phyloP scores from a whole-genome alignment of 164 flowering plant species.

The Amborella trichopoda region DNA sequence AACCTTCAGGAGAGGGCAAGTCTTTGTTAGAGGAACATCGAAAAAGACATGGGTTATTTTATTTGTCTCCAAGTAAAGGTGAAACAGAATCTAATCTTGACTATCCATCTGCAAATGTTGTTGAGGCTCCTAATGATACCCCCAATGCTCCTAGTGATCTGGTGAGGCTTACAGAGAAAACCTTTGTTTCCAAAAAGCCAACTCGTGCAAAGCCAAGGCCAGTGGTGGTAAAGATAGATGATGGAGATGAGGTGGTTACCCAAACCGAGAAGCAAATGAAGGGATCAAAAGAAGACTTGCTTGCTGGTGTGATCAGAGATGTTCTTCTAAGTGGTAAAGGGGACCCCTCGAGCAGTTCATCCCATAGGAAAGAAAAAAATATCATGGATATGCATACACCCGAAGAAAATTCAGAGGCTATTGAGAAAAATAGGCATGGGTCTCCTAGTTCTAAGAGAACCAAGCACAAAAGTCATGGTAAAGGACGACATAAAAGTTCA shows the following conservation, averaged over 20 bases:
- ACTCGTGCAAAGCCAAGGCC: conserved; percentile 66
- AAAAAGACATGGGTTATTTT: conserved; percentile 78
- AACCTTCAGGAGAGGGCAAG: conserved; percentile 39
- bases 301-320: conserved; percentile 71
- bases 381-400: conserved; percentile 16
- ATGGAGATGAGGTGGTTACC: conserved; percentile 27
- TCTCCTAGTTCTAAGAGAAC: conserved; percentile 34
- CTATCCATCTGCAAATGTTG: conserved; percentile 77
- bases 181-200: conserved; percentile 41
- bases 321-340: conserved; percentile 45
- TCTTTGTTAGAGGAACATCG: conserved; percentile 75
- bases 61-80: conserved; percentile 64
- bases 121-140: conserved; percentile 10
- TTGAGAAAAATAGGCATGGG: conserved; percentile 17
- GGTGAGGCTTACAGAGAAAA: conserved; percentile 55
- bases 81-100: conserved; percentile 29
- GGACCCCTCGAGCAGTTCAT: conserved; percentile 1
- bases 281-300: conserved; percentile 27
- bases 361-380: conserved; percentile 12
- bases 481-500: conserved; percentile 23
- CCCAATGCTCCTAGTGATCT: conserved; percentile 44
- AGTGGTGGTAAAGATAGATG: conserved; percentile 76
- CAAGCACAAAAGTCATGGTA: conserved; percentile 33
- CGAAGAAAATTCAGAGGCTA: conserved; percentile 20
- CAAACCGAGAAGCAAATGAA: conserved; percentile 12